These are phyloP conservation scores for Lippia alba DNA, from an alignment of 305 asterid species.

Conservation along the genomic window DNA sequence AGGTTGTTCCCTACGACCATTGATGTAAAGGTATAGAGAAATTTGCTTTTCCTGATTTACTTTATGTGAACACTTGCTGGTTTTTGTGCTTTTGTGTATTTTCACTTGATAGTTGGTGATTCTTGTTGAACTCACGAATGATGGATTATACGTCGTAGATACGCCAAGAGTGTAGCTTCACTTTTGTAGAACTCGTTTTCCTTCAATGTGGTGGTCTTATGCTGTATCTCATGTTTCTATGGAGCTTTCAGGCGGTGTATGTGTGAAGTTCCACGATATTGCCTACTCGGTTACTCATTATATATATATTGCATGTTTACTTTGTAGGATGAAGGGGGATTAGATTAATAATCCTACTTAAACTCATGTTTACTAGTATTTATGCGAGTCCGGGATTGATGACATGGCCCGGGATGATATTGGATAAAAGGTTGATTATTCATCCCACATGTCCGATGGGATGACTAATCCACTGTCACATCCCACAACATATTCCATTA, in stretches of 20 bases:
- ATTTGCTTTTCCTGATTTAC: conserved; percentile 9
- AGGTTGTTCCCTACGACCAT: conserved; percentile 53
- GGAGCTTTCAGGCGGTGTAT: background rate
- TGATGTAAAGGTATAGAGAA: conserved; percentile 31
- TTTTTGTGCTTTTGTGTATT: conserved; percentile 22
- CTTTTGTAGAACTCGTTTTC: background rate
- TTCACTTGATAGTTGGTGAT: conserved; percentile 1
- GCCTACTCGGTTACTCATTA: no score
- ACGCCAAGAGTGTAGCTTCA: background rate
- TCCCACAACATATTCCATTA: no score
- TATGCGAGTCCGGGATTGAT: no score
- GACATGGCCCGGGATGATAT: no score
- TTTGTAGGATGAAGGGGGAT: no score
- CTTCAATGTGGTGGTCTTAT: background rate
- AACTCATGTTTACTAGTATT: no score
- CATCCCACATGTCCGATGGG: no score
- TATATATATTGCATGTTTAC: no score
- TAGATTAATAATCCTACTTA: no score
- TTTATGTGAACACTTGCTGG: conserved; percentile 5
- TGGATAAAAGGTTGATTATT: no score
- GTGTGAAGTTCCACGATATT: no score
- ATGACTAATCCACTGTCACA: no score
- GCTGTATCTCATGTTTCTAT: background rate
- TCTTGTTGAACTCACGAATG: background rate
- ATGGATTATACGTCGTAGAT: background rate